Evolutionary conservation across 495 filamentous ascomycete genomes (phyloP), one percentile per base, ranked within the genome.

Genomic region (Parathielavia hyrcaniae): DNA sequence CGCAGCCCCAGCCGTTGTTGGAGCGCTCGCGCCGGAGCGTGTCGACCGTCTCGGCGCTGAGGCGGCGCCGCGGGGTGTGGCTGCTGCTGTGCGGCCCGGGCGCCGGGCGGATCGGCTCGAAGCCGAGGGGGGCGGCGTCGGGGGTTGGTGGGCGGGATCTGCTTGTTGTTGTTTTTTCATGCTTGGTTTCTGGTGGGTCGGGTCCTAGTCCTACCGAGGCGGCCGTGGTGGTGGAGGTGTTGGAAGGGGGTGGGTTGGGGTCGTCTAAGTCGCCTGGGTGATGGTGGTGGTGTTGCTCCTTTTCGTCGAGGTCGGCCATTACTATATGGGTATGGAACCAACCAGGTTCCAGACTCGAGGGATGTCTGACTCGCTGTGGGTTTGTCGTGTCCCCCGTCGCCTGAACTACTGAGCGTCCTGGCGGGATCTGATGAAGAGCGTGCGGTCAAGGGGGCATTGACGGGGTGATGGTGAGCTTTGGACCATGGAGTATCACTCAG

Each of bases 1-100:
- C 83, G 50, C 75, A 75, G 12, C 84, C 84, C 61, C 84, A 79
- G 12, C 79, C 85, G 65, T 84, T 88, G 59, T 85, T 75, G 38
- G 83, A 86, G 62, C 81, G 68, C 62, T 75, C 60, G 69, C 78
- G 65, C 57, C 54, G 47, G 7, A 66, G 55, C 5, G 60, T 49
- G 5, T 57, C 47, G 51, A 44, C 34, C 22, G 43, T 59, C n/a
- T 58, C 46, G 36, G 39, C 19, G 35, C 59, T 57, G 38, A 46
- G 30, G 44, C 43, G 43, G 22, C 38, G 30, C 47, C 34, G 40
- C 22, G 41, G 20, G 36, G 12, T 9, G 41, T 45, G 20, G 26
- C 14, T 1, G 26, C 23, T 1, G 12, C 26, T 6, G 43, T 26
- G n/a, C 13, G 7, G 23, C 17, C 35, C 26, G 30, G 61, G 14